Evolutionary conservation across 495 filamentous ascomycete genomes (phyloP).

Genomic region (Aspergillus haitiensis): DNA sequence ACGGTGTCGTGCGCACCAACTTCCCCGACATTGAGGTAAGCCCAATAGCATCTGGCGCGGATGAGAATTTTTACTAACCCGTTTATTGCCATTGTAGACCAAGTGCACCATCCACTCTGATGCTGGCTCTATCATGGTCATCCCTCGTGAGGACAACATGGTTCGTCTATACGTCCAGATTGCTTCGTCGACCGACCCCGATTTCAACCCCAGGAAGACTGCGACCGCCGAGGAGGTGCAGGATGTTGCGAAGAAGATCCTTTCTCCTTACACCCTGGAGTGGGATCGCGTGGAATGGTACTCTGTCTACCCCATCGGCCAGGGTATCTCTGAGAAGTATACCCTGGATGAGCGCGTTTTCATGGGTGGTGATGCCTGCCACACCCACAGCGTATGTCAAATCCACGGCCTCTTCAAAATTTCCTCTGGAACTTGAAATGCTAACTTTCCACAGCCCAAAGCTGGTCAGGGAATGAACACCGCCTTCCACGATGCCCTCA

Average conservation of each 20-base stretch:
- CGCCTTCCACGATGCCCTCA: conserved; percentile 57
- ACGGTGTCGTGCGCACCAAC: conserved; percentile 71
- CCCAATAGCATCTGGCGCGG: not conserved
- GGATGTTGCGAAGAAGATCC: conserved; percentile 59
- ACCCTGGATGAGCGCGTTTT: conserved; percentile 58
- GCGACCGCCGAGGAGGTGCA: conserved; percentile 62
- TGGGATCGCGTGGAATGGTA: conserved; percentile 60
- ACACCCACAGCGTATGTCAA: conserved; percentile 61
- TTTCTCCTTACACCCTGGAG: conserved; percentile 58
- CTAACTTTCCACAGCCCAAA: conserved; percentile 54
- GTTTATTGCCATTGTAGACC: conserved; percentile 60
- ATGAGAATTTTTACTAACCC: conserved; percentile 5
- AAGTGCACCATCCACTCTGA: conserved; percentile 79
- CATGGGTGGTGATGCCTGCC: conserved; percentile 63
- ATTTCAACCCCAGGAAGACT: conserved; percentile 54
- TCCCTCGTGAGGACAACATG: conserved; percentile 77
- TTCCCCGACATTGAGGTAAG: conserved; percentile 79
- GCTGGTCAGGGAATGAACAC: conserved; percentile 61
- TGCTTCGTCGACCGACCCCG: conserved; percentile 59
- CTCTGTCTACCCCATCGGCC: conserved; percentile 63
- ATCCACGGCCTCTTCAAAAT: not conserved
- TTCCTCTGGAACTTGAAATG: not conserved
- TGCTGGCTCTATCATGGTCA: conserved; percentile 72
- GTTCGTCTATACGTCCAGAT: conserved; percentile 78
- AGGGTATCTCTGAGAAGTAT: conserved; percentile 63